A percentile compares a stretch with the other conserved stretches of the same genome.
phyloP scores from a whole-genome alignment of 164 flowering plant genomes.

The Macadamia integrifolia region DNA sequence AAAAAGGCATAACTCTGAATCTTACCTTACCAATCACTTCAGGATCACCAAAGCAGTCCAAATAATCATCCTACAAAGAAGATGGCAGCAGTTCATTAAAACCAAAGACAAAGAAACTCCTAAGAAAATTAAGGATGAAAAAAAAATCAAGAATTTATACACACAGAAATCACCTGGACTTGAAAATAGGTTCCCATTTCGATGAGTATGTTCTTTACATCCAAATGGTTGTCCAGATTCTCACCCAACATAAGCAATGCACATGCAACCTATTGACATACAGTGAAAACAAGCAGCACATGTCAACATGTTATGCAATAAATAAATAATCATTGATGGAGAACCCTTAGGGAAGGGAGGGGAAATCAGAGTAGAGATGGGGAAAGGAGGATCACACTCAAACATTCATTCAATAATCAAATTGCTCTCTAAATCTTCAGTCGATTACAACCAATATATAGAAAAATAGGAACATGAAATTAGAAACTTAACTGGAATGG shows the following conservation, averaged over 20 bases:
- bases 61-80: conserved; percentile 71
- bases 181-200: conserved; percentile 97
- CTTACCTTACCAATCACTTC: conserved; percentile 86
- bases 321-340: too few species aligned
- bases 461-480: too few species aligned
- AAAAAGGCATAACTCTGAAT: neutral
- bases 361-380: too few species aligned
- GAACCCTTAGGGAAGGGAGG: too few species aligned
- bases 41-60: conserved; percentile 91
- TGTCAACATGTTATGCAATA: too few species aligned
- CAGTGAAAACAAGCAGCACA: neutral
- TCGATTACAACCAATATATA: too few species aligned
- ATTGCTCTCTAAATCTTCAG: too few species aligned
- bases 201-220: conserved; percentile 72
- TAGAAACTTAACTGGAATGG: too few species aligned
- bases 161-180: conserved; percentile 68
- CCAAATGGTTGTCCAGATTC: conserved; percentile 64
- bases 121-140: neutral
- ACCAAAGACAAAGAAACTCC: neutral
- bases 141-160: neutral
- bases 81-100: neutral
- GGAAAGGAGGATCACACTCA: too few species aligned
- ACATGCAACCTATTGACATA: conserved; percentile 76
- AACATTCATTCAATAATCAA: too few species aligned
- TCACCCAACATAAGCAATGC: conserved; percentile 87